These are phyloP conservation scores for Lobosporangium transversale DNA, from an alignment of 192 early-diverging fungal genomes.

Conservation along the genomic window DNA sequence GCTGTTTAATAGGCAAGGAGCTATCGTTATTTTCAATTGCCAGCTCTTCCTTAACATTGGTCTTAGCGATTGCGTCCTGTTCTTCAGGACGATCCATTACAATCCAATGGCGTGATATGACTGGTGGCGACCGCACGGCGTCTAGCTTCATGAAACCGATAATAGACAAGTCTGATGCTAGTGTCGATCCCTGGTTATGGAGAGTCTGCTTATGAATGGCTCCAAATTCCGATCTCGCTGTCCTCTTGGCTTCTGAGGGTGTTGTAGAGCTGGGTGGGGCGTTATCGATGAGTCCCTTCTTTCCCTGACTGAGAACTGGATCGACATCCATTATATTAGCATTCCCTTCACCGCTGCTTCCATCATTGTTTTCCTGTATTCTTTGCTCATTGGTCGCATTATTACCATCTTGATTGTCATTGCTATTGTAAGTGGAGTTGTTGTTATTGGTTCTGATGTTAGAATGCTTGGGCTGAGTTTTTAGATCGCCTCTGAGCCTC, in stretches of 20 bases:
- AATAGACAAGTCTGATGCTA: conserved; percentile 42
- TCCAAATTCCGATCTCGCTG: background rate
- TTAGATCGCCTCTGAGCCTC: background rate
- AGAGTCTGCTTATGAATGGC: conserved; percentile 31
- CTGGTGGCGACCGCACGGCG: conserved; percentile 35
- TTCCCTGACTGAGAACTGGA: background rate
- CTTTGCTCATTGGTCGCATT: too few relatives aligned
- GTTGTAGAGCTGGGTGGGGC: background rate
- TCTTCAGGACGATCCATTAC: conserved; percentile 11
- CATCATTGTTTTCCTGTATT: background rate
- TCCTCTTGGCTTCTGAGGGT: background rate
- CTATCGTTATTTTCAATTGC: background rate
- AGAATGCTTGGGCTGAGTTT: background rate
- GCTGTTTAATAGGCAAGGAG: background rate
- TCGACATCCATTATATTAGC: background rate
- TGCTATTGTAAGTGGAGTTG: background rate
- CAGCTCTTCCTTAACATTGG: background rate
- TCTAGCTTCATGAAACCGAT: conserved; percentile 32
- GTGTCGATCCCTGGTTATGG: conserved; percentile 28
- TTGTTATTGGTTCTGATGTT: background rate
- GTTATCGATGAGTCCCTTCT: background rate
- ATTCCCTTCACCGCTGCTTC: too few relatives aligned
- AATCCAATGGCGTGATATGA: conserved; percentile 45
- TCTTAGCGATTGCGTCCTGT: background rate
- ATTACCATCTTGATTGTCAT: background rate